These are phyloP conservation scores for Austroboletus festivus DNA, from an alignment of 768 basidiomycete species.

Conservation along the genomic window DNA sequence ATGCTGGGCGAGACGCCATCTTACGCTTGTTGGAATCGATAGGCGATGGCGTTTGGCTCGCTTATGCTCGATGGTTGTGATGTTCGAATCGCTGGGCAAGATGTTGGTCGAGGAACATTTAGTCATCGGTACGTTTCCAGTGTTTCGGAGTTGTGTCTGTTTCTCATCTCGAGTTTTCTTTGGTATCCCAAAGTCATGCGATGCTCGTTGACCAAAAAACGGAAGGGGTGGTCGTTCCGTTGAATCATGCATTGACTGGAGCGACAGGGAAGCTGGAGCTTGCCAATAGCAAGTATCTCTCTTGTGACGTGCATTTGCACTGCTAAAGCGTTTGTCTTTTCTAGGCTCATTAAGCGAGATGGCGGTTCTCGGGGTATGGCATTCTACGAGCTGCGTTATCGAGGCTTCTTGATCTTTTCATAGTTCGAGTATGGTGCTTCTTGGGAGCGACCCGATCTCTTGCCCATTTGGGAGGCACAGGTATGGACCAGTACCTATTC, in stretches of 20 bases:
- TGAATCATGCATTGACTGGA: conserved; percentile 61
- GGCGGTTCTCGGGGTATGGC: conserved; percentile 78
- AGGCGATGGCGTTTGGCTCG: conserved; percentile 88
- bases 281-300: conserved; percentile 67
- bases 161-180: neutral
- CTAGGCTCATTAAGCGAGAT: conserved; percentile 85
- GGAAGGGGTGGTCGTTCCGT: conserved; percentile 74
- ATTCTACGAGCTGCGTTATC: neutral
- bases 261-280: conserved; percentile 72
- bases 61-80: conserved; percentile 80
- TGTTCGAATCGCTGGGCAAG: conserved; percentile 89
- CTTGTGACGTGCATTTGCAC: neutral
- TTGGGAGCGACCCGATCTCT: conserved; percentile 78
- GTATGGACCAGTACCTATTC: conserved; percentile 30
- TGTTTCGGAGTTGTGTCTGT: neutral
- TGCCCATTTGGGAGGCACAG: conserved; percentile 94
- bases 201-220: conserved; percentile 89
- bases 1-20: neutral
- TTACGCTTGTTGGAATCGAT: neutral
- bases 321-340: neutral
- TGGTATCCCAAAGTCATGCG: conserved; percentile 55
- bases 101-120: conserved; percentile 88
- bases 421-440: conserved; percentile 90
- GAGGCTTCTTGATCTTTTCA: conserved; percentile 1
- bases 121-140: conserved; percentile 59